Conservation (phyloP, 176 grass and related monocot genomes). For the Oropetium thomaeum region DNA sequence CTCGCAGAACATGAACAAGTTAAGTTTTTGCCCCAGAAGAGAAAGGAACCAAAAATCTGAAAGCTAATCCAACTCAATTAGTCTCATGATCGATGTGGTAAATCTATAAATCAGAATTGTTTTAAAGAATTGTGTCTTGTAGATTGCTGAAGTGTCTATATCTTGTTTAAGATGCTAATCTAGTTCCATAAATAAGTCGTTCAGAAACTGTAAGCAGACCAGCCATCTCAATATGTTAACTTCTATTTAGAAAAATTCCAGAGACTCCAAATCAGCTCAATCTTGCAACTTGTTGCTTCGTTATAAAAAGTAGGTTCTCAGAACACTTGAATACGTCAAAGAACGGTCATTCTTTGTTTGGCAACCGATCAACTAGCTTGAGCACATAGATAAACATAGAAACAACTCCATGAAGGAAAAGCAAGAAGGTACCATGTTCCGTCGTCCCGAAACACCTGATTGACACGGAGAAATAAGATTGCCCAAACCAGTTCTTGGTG, state of each 20-base stretch:
- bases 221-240: not conserved
- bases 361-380: not conserved
- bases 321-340: not conserved
- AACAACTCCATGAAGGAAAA: not conserved
- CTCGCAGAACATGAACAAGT: not conserved
- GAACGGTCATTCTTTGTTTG: not conserved
- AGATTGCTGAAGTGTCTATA: not conserved
- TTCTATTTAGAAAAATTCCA: not conserved
- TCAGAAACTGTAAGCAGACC: not conserved
- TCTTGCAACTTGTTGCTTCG: not conserved
- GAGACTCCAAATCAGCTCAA: not conserved
- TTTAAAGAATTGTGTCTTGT: no score
- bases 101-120: no score
- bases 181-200: not conserved
- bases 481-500: not conserved
- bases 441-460: not conserved
- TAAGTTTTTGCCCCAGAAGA: not conserved
- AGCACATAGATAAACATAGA: not conserved
- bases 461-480: not conserved
- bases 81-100: not conserved
- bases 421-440: conserved; percentile 25
- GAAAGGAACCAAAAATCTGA: no score
- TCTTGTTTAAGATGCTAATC: not conserved
- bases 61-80: not conserved
- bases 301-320: not conserved